Percentiles rank a stretch among this genome's conserved stretches.
phyloP scores from a whole-genome alignment of 805 yeast genomes.

The Groenewaldozyma salmanticensis region DNA sequence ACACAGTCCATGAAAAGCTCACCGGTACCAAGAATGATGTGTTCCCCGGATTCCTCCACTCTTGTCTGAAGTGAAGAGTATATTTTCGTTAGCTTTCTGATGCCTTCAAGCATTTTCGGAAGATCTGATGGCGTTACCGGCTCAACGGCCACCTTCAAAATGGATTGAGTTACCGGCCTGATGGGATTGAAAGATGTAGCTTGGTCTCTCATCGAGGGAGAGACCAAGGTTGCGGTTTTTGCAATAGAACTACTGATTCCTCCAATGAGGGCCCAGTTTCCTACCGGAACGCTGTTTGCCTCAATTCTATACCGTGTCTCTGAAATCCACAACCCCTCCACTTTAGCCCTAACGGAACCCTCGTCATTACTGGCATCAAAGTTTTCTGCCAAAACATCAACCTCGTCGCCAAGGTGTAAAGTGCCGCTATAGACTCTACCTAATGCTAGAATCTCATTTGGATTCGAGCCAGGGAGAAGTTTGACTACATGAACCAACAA shows the following conservation, averaged over 20 bases:
- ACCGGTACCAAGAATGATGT: constrained; percentile 71
- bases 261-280: constrained; percentile 57
- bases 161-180: constrained; percentile 42
- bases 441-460: constrained; percentile 43
- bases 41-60: constrained; percentile 86
- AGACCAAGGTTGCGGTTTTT: constrained; percentile 50
- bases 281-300: constrained; percentile 45
- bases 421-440: constrained; percentile 58
- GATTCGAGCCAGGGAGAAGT: constrained; percentile 43
- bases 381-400: constrained; percentile 49
- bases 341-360: constrained; percentile 33
- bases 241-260: constrained; percentile 51
- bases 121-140: constrained; percentile 72
- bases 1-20: constrained; percentile 81
- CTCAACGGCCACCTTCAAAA: constrained; percentile 74
- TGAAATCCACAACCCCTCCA: constrained; percentile 35
- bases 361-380: constrained; percentile 43
- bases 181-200: constrained; percentile 32
- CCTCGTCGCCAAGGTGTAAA: constrained; percentile 36
- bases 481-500: constrained; percentile 49
- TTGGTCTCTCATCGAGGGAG: constrained; percentile 21
- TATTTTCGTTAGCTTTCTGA: constrained; percentile 49
- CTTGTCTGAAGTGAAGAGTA: constrained; percentile 60
- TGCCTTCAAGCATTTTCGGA: constrained; percentile 61
- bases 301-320: constrained; percentile 63